Percentiles rank a stretch among this genome's conserved stretches.
Evolutionary conservation across 768 basidiomycete species (phyloP).

Genomic region (Suillus weaverae): DNA sequence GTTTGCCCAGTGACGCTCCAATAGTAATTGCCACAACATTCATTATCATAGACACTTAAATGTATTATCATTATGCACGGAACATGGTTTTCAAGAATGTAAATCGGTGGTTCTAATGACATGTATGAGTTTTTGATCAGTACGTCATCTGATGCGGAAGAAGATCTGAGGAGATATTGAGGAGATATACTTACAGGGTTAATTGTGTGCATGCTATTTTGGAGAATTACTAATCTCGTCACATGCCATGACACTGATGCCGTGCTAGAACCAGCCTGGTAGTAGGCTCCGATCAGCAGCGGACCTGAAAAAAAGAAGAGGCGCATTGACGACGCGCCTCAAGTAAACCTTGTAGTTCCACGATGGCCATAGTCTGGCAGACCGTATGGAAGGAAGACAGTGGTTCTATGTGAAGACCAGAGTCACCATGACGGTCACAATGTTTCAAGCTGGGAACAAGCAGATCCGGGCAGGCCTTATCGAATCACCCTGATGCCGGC

Average conservation of each 20-base stretch:
- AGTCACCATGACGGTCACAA: too few relatives aligned
- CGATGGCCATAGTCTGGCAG: too few relatives aligned
- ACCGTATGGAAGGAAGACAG: too few relatives aligned
- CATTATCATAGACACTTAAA: neutral
- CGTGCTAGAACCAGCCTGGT: slow-evolving; percentile 4
- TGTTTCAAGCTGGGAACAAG: too few relatives aligned
- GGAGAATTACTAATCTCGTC: neutral
- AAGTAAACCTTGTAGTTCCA: neutral
- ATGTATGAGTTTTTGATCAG: neutral
- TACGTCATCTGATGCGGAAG: slow-evolving; percentile 1
- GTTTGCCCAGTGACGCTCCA: neutral
- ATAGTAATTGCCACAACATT: neutral
- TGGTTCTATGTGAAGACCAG: too few relatives aligned
- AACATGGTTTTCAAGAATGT: neutral
- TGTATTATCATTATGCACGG: neutral
- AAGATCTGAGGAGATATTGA: neutral
- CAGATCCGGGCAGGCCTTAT: too few relatives aligned
- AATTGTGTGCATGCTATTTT: neutral
- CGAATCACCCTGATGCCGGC: too few relatives aligned
- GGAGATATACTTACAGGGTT: neutral
- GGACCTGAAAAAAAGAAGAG: neutral
- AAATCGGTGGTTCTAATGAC: neutral
- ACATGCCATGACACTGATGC: neutral
- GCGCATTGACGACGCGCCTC: neutral
- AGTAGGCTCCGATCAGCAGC: neutral